Conservation (phyloP, 306 rosid genomes). For the Ziziphus jujuba region DNA sequence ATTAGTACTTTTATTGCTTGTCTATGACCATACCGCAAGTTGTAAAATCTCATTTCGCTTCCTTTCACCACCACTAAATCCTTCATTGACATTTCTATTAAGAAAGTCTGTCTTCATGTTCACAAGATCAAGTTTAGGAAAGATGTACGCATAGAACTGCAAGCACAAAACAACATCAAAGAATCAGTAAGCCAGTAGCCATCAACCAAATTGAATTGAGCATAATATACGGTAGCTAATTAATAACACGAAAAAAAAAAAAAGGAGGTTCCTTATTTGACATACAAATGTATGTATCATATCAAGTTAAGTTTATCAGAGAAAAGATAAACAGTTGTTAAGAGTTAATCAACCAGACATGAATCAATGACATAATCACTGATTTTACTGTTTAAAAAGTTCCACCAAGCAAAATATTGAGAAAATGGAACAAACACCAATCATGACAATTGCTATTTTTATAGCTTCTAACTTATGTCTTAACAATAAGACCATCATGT, state of each 20-base stretch:
- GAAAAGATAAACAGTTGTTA: too few relatives aligned
- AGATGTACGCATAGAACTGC: slow-evolving; percentile 77
- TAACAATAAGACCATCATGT: not conserved
- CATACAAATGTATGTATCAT: too few relatives aligned
- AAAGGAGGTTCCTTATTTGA: not conserved
- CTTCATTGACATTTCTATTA: slow-evolving; percentile 91
- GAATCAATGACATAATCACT: not conserved
- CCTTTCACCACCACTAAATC: slow-evolving; percentile 94
- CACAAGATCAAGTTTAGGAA: slow-evolving; percentile 79
- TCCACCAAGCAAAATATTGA: not conserved
- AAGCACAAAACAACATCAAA: slow-evolving; percentile 25
- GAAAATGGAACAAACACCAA: not conserved
- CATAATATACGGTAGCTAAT: not conserved
- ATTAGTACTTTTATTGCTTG: too few relatives aligned
- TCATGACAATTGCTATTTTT: not conserved
- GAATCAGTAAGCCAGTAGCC: slow-evolving; percentile 2
- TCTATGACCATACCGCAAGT: slow-evolving; percentile 53
- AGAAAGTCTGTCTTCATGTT: slow-evolving; percentile 92
- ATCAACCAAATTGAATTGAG: slow-evolving; percentile 4
- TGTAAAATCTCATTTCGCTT: slow-evolving; percentile 94
- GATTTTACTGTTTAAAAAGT: not conserved
- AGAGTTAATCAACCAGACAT: not conserved
- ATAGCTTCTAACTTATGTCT: not conserved
- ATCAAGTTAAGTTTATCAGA: too few relatives aligned
- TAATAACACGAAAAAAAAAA: not conserved